Base-by-base conservation (phyloP, 1,139 yeast genomes). In the Kluyveromyces sp. region DNA sequence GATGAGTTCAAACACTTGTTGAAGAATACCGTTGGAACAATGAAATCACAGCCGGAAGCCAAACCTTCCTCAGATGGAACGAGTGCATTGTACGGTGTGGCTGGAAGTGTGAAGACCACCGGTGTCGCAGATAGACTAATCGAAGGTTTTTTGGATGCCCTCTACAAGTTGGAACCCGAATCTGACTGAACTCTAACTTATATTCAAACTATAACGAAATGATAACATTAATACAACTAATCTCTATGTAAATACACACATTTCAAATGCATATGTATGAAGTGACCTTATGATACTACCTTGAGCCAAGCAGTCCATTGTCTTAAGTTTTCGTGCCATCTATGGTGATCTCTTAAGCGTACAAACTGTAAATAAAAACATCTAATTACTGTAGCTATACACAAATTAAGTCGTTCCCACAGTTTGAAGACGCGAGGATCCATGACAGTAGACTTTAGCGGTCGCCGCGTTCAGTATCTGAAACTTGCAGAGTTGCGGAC, bases 21-120 rank as follows among this genome's bases (percentile, higher is more conserved):
- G 44, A 70, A 72, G 40, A 64, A 55, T 0, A 63, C 74, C 13
- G 77, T 83, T 2, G 54, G 58, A 17, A 75, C 71, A 36, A 59
- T 77, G 36, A 53, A 64, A 39, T 63, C 69, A 15, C 71, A 73
- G 29, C 48, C 57, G 2, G 40, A 50, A 29, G 37, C 47, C 13
- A 50, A 51, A 29, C 55, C 60, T 8, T 48, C 58, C 2, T 65
- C 83, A 36, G 84, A 78, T 46, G 61, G 64, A 29, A 86, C 95
- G 2, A 92, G 95, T 17, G 95, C 94, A 1, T 61, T 92, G 43
- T 92, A 92, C 58, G 97, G 98, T 52, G 94, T 89, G 40, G 97
- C 97, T 0, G 96, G 96, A 4, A 84, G 92, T 57, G 77, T 92
- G 29, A 70, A 76, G 47, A 86, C 96, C 0, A 75, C 80, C 0